Conservation (phyloP, 805 yeast genomes). For the Millerozyma miso region DNA sequence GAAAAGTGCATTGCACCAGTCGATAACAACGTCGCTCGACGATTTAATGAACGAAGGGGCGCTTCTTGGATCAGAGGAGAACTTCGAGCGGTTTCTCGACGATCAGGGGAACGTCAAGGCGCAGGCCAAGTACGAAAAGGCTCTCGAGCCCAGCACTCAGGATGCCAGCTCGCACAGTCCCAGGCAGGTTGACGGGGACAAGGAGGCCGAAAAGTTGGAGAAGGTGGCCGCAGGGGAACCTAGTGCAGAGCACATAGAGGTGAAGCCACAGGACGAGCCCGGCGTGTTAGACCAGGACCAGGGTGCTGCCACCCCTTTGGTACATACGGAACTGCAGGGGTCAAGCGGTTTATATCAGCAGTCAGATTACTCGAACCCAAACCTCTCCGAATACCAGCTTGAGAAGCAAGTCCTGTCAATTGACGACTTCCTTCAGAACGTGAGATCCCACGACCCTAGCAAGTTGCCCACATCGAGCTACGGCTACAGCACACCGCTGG, state of each 20-base stretch:
- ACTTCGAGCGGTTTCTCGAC: slow-evolving; percentile 50
- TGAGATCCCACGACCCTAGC: slow-evolving; percentile 34
- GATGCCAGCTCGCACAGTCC: slow-evolving; percentile 2
- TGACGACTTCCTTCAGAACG: slow-evolving; percentile 28
- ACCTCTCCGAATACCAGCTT: slow-evolving; percentile 42
- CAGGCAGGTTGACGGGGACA: neutral
- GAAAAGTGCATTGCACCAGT: slow-evolving; percentile 12
- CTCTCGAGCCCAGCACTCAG: neutral
- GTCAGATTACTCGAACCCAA: slow-evolving; percentile 37
- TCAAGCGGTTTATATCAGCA: slow-evolving; percentile 11
- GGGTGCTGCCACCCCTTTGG: slow-evolving; percentile 21
- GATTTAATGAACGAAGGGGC: slow-evolving; percentile 48
- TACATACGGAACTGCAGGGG: neutral
- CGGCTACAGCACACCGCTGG: neutral
- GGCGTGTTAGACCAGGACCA: slow-evolving; percentile 3
- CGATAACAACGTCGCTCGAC: slow-evolving; percentile 52
- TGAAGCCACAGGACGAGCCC: neutral
- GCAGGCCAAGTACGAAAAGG: slow-evolving; percentile 32
- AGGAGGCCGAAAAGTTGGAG: slow-evolving; percentile 3
- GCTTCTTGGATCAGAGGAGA: slow-evolving; percentile 46
- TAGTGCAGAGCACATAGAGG: slow-evolving; percentile 17
- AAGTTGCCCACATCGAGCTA: slow-evolving; percentile 16
- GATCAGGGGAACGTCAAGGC: slow-evolving; percentile 49
- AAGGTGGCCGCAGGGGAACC: slow-evolving; percentile 30
- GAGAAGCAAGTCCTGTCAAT: slow-evolving; percentile 36